A percentile compares a stretch with the other conserved stretches of the same genome.
Conservation (phyloP, 345 rosid genomes). For the Rhodomyrtus tomentosa region DNA sequence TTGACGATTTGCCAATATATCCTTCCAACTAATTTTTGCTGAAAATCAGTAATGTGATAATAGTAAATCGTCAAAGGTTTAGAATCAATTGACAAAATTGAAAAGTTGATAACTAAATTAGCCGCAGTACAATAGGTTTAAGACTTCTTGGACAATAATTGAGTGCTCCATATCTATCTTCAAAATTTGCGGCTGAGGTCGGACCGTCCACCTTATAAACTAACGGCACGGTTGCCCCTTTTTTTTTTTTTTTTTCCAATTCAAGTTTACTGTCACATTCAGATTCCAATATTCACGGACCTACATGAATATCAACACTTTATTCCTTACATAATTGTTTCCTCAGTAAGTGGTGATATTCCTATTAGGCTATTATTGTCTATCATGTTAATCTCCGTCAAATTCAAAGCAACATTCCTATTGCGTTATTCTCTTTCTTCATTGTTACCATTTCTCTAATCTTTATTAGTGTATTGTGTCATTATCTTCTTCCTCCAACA, state of each 20-base stretch:
- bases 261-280: too few relatives aligned
- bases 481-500: too few relatives aligned
- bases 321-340: neutral
- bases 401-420: too few relatives aligned
- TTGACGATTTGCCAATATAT: neutral
- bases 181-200: neutral
- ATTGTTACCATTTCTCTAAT: too few relatives aligned
- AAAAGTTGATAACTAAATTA: neutral
- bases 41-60: neutral
- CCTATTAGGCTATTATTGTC: neutral
- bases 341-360: neutral
- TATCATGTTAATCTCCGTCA: neutral
- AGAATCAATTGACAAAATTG: too few relatives aligned
- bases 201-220: neutral
- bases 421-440: too few relatives aligned
- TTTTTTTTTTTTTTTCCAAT: too few relatives aligned
- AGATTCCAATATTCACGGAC: too few relatives aligned
- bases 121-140: neutral
- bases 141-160: neutral
- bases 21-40: too few relatives aligned
- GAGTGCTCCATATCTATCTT: slow-evolving; percentile 49
- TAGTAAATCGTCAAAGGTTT: neutral
- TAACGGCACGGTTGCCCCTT: neutral
- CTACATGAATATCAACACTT: too few relatives aligned
- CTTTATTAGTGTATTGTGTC: too few relatives aligned